Evolutionary conservation across 2,329 filamentous ascomycete genomes (phyloP).

Genomic region (Colletotrichum noveboracense): DNA sequence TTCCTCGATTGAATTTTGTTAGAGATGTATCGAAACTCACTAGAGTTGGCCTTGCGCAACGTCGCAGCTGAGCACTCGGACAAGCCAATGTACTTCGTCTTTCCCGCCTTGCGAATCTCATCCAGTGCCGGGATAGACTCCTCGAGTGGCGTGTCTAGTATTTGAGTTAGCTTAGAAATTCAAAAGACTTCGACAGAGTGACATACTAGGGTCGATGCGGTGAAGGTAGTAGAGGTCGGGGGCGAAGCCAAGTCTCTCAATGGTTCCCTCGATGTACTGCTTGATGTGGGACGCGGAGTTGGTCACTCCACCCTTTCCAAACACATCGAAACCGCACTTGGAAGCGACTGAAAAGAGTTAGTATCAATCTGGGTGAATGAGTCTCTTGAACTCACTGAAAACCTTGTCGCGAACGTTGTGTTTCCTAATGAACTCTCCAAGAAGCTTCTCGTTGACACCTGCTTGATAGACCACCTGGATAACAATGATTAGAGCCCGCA

Average conservation of each 20-base stretch:
- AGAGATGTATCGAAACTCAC: conserved; percentile 27
- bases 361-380: neutral
- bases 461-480: conserved; percentile 47
- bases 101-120: conserved; percentile 47
- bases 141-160: conserved; percentile 44
- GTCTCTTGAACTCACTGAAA: conserved; percentile 40
- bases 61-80: conserved; percentile 52
- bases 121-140: conserved; percentile 53
- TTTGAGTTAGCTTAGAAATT: neutral
- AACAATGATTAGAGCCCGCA: neutral
- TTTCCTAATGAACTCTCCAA: conserved; percentile 55
- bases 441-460: conserved; percentile 53
- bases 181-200: neutral
- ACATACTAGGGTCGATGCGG: conserved; percentile 48
- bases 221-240: conserved; percentile 52
- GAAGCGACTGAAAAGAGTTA: conserved; percentile 43
- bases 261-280: conserved; percentile 53
- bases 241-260: conserved; percentile 50
- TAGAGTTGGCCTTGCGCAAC: conserved; percentile 47
- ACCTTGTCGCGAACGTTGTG: conserved; percentile 54
- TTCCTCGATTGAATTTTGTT: neutral
- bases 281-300: conserved; percentile 52
- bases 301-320: conserved; percentile 37
- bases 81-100: conserved; percentile 54
- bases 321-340: conserved; percentile 49